Evolutionary conservation across 305 asterid species (phyloP).

Genomic region (Fraxinus albicans): DNA sequence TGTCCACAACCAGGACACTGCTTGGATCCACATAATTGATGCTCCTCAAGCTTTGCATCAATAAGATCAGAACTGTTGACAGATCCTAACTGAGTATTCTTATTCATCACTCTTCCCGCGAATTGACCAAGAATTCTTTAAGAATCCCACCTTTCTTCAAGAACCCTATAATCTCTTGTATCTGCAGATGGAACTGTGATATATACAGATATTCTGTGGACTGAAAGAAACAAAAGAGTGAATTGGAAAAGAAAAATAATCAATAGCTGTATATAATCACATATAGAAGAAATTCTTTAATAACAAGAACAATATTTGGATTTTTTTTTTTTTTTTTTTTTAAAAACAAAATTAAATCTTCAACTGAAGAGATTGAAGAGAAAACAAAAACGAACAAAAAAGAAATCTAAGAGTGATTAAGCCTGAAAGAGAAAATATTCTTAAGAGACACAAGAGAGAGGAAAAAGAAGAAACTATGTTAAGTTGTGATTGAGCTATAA

Average conservation of each 20-base stretch:
- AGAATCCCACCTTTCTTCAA: neutral
- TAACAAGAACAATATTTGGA: neutral
- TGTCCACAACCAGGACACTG: conserved; percentile 99
- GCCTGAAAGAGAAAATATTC: too few relatives aligned
- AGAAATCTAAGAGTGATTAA: neutral
- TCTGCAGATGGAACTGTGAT: neutral
- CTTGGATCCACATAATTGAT: conserved; percentile 91
- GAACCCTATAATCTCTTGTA: neutral
- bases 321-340: too few relatives aligned
- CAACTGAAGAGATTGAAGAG: neutral
- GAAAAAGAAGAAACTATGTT: conserved; percentile 15
- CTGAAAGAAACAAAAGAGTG: neutral
- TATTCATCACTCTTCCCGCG: conserved; percentile 48
- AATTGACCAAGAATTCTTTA: neutral
- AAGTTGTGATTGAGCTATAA: conserved; percentile 41
- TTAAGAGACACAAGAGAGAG: conserved; percentile 13
- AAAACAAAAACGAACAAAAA: neutral
- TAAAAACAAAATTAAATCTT: conserved; percentile 1
- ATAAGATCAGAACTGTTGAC: conserved; percentile 89
- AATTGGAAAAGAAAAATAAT: neutral
- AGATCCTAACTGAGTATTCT: conserved; percentile 61
- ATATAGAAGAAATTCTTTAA: conserved; percentile 2
- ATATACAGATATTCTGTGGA: neutral
- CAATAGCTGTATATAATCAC: conserved; percentile 22
- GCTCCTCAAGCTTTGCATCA: conserved; percentile 96